These are phyloP conservation scores for Talaromyces sp. DNA, from an alignment of 2,329 filamentous ascomycete species.

Conservation along the genomic window DNA sequence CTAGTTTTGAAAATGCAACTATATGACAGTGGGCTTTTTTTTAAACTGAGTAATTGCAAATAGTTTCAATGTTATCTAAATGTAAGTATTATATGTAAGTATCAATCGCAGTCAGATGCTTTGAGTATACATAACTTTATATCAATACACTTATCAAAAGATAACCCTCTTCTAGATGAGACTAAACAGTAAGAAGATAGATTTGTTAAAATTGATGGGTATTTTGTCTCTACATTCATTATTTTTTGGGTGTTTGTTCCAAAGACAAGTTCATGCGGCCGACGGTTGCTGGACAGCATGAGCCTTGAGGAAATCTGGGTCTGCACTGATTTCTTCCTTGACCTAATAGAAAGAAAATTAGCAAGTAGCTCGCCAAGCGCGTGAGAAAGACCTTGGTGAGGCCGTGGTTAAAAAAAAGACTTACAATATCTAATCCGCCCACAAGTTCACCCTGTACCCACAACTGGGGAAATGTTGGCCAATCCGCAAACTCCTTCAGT, in stretches of 20 bases:
- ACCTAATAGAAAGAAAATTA: conserved; percentile 50
- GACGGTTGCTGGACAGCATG: conserved; percentile 49
- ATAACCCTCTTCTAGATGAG: neutral
- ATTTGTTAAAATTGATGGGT: neutral
- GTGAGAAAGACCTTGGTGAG: conserved; percentile 4
- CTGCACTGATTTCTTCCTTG: conserved; percentile 83
- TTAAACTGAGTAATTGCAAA: neutral
- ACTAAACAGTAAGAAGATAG: neutral
- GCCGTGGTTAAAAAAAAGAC: conserved; percentile 33
- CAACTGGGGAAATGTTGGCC: conserved; percentile 95
- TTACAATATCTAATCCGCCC: conserved; percentile 90
- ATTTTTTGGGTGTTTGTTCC: neutral
- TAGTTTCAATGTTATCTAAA: neutral
- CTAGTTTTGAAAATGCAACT: neutral
- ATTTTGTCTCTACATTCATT: conserved; percentile 3
- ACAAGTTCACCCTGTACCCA: conserved; percentile 89
- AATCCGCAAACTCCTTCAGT: conserved; percentile 94
- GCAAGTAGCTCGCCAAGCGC: conserved; percentile 9
- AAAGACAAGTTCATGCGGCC: conserved; percentile 8
- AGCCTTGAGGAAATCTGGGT: conserved; percentile 73
- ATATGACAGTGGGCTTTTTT: neutral
- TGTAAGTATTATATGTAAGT: neutral
- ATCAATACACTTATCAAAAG: neutral
- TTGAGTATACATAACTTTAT: too few species aligned
- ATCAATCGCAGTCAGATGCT: neutral